Evolutionary conservation across 345 rosid species (phyloP).

Genomic region (Boechera stricta): DNA sequence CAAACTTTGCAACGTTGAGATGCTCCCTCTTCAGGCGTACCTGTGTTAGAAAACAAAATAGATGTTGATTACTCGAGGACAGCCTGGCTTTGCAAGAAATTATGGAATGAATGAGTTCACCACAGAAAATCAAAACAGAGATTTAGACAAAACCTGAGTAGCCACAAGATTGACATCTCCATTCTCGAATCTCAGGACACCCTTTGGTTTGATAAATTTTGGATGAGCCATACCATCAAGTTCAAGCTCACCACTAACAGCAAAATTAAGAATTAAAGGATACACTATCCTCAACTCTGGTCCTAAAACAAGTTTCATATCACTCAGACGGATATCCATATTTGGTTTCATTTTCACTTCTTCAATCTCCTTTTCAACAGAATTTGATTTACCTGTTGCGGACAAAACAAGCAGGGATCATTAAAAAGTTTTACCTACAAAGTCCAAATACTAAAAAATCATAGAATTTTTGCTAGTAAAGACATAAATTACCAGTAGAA

Average conservation of each 20-base stretch:
- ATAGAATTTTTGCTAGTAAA: background rate
- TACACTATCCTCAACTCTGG: constrained; percentile 91
- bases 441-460: constrained; percentile 5
- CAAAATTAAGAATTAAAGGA: constrained; percentile 93
- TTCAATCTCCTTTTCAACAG: constrained; percentile 72
- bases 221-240: constrained; percentile 93
- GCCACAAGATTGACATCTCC: constrained; percentile 99
- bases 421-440: background rate
- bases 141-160: constrained; percentile 66
- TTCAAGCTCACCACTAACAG: constrained; percentile 94
- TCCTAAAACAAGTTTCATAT: constrained; percentile 91
- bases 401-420: constrained; percentile 38
- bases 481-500: constrained; percentile 57
- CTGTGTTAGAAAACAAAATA: constrained; percentile 50
- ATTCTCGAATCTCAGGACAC: constrained; percentile 89
- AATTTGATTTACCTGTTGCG: constrained; percentile 66
- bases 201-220: constrained; percentile 85
- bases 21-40: constrained; percentile 95
- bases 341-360: constrained; percentile 73
- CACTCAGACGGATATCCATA: constrained; percentile 82
- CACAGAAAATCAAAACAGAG: constrained; percentile 36
- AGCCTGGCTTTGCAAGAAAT: constrained; percentile 10
- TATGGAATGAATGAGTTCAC: background rate
- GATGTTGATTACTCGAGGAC: background rate
- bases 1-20: constrained; percentile 90